Percentiles rank a stretch among this genome's conserved stretches.
phyloP scores from a whole-genome alignment of 1,284 basidiomycete species.

The Heterobasidion parviporum region DNA sequence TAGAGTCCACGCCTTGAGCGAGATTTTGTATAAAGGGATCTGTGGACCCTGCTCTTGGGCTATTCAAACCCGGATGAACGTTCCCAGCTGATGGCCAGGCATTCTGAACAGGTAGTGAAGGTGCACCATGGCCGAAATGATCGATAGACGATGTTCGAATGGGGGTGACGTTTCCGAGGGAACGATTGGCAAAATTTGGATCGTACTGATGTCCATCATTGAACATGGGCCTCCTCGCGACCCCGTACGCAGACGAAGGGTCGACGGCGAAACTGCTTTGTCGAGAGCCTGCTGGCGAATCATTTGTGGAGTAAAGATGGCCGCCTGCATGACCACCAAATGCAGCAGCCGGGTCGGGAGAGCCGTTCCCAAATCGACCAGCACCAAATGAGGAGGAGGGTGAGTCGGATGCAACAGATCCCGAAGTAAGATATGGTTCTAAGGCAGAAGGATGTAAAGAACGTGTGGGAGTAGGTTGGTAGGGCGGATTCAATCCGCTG shows the following conservation, averaged over 20 bases:
- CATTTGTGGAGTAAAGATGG: constrained; percentile 29
- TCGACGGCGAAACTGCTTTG: constrained; percentile 10
- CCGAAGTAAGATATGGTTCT: constrained; percentile 46
- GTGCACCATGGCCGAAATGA: constrained; percentile 27
- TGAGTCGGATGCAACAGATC: constrained; percentile 53
- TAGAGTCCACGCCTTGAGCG: constrained; percentile 4
- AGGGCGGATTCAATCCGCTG: constrained; percentile 37
- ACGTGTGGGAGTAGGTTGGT: constrained; percentile 58
- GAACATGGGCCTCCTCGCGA: constrained; percentile 10
- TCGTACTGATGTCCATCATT: constrained; percentile 8
- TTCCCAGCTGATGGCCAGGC: constrained; percentile 7
- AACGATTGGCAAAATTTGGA: constrained; percentile 4
- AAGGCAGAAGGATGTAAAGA: constrained; percentile 43
- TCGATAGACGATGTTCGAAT: constrained; percentile 32
- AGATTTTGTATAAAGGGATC: constrained; percentile 8
- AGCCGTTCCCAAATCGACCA: constrained; percentile 52
- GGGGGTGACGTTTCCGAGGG: constrained; percentile 7
- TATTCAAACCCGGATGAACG: constrained; percentile 3
- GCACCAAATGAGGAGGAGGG: constrained; percentile 62
- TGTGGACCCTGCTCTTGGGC: constrained; percentile 2
- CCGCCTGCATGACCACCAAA: constrained; percentile 40
- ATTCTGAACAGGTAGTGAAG: constrained; percentile 6
- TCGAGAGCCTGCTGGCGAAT: constrained; percentile 22
- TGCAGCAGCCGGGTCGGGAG: constrained; percentile 52
- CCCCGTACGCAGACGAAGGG: constrained; percentile 4